Conservation (phyloP, 495 filamentous ascomycete species). For the Poronia punctata region DNA sequence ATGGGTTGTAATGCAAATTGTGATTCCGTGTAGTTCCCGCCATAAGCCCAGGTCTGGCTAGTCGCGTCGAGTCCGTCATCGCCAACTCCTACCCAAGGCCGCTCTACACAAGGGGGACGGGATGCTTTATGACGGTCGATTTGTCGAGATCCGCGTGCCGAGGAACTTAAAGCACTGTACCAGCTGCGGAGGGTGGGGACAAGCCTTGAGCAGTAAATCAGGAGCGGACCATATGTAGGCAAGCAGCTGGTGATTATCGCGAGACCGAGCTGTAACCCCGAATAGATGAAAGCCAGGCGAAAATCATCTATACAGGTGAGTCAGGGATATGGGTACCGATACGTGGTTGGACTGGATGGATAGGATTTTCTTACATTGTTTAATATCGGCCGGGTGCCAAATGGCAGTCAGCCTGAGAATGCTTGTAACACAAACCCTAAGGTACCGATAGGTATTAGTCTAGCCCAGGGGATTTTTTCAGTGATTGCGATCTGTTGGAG, state of each 20-base stretch:
- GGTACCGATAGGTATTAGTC: not conserved
- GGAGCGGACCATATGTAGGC: not conserved
- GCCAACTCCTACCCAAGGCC: conserved; percentile 1
- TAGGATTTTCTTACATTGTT: not conserved
- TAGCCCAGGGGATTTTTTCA: not conserved
- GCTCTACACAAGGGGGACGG: too few species aligned
- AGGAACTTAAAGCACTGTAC: too few species aligned
- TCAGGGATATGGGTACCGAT: not conserved
- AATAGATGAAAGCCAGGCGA: not conserved
- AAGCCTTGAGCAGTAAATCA: not conserved
- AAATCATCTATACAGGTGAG: conserved; percentile 1
- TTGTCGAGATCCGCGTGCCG: too few species aligned
- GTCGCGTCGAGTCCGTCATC: not conserved
- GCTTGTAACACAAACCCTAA: conserved; percentile 1
- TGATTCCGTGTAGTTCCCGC: not conserved
- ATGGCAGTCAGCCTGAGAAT: conserved; percentile 12
- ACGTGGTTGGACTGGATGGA: too few species aligned
- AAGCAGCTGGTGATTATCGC: conserved; percentile 5
- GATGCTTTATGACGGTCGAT: too few species aligned
- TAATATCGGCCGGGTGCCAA: conserved; percentile 4
- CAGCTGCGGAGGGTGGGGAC: not conserved
- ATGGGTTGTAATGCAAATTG: not conserved
- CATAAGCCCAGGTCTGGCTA: not conserved
- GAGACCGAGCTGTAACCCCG: not conserved
- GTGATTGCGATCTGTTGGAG: not conserved